These are phyloP conservation scores for Microbotryomycetes sp. DNA, from an alignment of 1,284 basidiomycete genomes.

Conservation along the genomic window DNA sequence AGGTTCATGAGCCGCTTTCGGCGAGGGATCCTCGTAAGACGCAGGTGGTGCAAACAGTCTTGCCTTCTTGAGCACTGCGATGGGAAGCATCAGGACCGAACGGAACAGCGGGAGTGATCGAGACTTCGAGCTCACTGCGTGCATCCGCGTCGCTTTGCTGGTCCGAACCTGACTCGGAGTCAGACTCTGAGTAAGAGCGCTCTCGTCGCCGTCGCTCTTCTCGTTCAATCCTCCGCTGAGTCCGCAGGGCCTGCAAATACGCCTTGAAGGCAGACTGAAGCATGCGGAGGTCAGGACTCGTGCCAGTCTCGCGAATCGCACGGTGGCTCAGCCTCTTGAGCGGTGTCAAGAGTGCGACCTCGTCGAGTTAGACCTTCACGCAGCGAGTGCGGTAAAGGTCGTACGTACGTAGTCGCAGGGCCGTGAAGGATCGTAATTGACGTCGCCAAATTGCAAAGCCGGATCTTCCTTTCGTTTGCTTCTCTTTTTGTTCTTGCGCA, in stretches of 20 bases:
- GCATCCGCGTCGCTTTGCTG: conserved; percentile 6
- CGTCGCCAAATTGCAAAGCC: conserved; percentile 41
- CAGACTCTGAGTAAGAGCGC: conserved; percentile 15
- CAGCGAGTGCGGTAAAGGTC: not conserved
- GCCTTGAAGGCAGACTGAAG: conserved; percentile 30
- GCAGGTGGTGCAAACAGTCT: conserved; percentile 31
- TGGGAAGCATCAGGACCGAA: too few relatives aligned
- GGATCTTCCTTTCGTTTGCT: conserved; percentile 31
- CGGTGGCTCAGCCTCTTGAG: not conserved
- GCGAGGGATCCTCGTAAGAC: conserved; percentile 16
- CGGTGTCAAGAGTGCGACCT: not conserved
- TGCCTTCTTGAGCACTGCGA: conserved; percentile 25
- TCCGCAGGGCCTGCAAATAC: conserved; percentile 16
- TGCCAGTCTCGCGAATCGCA: not conserved
- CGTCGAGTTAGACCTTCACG: not conserved
- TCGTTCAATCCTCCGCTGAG: conserved; percentile 19
- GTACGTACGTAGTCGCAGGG: conserved; percentile 64
- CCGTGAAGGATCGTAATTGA: conserved; percentile 67
- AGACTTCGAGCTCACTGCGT: not conserved
- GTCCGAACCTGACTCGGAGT: conserved; percentile 26
- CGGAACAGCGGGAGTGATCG: not conserved
- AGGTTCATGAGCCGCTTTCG: not conserved
- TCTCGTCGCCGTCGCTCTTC: conserved; percentile 20
- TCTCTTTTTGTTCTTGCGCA: conserved; percentile 26
- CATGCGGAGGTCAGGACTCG: not conserved